Evolutionary conservation across 1,139 yeast species (phyloP).

Genomic region (Taiozyma sp.): DNA sequence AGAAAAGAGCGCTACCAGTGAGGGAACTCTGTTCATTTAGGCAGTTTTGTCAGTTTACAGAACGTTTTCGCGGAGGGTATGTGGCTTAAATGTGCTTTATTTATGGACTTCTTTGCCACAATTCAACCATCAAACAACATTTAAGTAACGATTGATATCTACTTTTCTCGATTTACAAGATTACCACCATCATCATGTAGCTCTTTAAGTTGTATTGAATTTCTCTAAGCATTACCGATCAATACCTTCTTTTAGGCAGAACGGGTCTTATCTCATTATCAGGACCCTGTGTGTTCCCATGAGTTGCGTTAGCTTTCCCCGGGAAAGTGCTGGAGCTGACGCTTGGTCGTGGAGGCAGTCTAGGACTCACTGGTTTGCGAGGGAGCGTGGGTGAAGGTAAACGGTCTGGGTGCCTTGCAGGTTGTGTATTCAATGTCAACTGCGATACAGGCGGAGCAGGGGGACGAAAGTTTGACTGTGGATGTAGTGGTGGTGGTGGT

Average conservation of each 20-base stretch:
- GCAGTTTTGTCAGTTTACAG: too few relatives aligned
- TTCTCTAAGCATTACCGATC: not conserved
- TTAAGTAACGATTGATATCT: too few relatives aligned
- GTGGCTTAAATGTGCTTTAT: too few relatives aligned
- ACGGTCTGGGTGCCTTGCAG: not conserved
- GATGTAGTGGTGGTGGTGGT: not conserved
- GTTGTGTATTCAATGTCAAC: not conserved
- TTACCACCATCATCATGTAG: too few relatives aligned
- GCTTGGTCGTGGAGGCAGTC: slow-evolving; percentile 3
- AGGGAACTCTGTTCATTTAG: too few relatives aligned
- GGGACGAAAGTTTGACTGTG: not conserved
- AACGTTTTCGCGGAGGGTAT: too few relatives aligned
- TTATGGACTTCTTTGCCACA: too few relatives aligned
- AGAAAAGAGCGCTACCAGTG: too few relatives aligned
- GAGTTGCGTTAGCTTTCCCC: slow-evolving; percentile 4
- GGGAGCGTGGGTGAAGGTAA: slow-evolving; percentile 1
- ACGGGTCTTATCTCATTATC: not conserved
- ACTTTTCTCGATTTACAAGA: too few relatives aligned
- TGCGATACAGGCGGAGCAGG: not conserved
- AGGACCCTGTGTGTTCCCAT: not conserved
- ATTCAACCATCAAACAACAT: too few relatives aligned
- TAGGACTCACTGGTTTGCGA: slow-evolving; percentile 1
- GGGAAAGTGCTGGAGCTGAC: slow-evolving; percentile 3
- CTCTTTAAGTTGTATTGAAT: not conserved
- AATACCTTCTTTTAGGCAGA: not conserved